Conservation (phyloP, 1,284 basidiomycete species). For the Porodaedalea pini region DNA sequence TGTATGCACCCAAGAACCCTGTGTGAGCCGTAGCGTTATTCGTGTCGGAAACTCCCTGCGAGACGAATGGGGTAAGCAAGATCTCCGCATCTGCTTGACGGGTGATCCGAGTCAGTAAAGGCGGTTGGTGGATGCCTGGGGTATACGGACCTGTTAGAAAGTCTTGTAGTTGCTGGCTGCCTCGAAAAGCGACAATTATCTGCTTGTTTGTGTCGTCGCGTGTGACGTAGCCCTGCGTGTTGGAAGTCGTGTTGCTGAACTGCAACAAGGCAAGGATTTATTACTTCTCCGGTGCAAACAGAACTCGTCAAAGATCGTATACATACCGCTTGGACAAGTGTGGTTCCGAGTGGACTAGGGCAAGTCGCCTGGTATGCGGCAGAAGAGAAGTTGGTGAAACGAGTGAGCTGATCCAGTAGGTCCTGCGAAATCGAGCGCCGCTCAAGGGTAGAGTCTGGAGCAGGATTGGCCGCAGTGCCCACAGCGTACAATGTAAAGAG, state of each 20-base stretch:
- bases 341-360: slow-evolving; percentile 10
- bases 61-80: slow-evolving; percentile 9
- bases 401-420: not conserved
- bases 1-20: slow-evolving; percentile 22
- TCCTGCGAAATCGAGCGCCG: not conserved
- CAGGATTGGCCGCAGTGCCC: not conserved
- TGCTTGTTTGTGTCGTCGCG: slow-evolving; percentile 10
- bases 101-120: not conserved
- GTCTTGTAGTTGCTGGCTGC: slow-evolving; percentile 11
- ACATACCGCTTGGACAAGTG: slow-evolving; percentile 5
- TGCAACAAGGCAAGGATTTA: not conserved
- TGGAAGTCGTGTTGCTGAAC: slow-evolving; percentile 9
- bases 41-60: slow-evolving; percentile 10
- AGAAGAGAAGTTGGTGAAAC: slow-evolving; percentile 13
- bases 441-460: not conserved
- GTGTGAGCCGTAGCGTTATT: not conserved
- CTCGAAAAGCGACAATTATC: slow-evolving; percentile 7
- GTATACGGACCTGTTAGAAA: slow-evolving; percentile 13
- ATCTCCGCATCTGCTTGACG: slow-evolving; percentile 6
- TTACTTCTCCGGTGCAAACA: not conserved
- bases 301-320: not conserved
- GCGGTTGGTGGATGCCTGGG: slow-evolving; percentile 24
- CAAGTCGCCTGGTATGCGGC: slow-evolving; percentile 6
- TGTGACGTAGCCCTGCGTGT: slow-evolving; percentile 11
- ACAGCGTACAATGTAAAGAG: not conserved